Percentiles rank a stretch among this genome's conserved stretches.
Conservation (phyloP, 345 rosid species). For the Noccaea bulbosa region DNA sequence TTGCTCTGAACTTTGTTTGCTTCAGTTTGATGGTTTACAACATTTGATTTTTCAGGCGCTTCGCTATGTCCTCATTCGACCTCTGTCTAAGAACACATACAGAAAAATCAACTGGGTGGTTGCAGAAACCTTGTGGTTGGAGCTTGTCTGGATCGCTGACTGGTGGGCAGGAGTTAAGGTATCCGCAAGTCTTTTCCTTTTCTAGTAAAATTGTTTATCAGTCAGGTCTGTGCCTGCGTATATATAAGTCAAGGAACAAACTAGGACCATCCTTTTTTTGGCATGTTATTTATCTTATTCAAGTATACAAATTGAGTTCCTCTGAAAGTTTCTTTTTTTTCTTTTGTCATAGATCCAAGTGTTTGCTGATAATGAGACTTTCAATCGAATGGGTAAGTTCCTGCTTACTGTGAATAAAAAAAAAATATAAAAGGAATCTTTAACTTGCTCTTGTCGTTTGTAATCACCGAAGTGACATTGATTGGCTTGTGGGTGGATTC, state of each 20-base stretch:
- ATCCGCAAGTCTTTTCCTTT: background rate
- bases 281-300: background rate
- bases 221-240: background rate
- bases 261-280: background rate
- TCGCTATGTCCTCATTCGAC: conserved; percentile 71
- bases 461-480: conserved; percentile 93
- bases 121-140: conserved; percentile 89
- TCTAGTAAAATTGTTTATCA: background rate
- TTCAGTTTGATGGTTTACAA: conserved; percentile 25
- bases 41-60: conserved; percentile 66
- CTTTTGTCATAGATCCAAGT: conserved; percentile 66
- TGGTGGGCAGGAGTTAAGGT: conserved; percentile 99
- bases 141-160: conserved; percentile 90
- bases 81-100: conserved; percentile 73
- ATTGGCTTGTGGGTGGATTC: conserved; percentile 97
- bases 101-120: conserved; percentile 71
- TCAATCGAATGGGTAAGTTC: conserved; percentile 72
- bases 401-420: background rate
- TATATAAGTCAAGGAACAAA: background rate
- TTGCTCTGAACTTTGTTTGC: conserved; percentile 12
- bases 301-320: conserved; percentile 3
- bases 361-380: conserved; percentile 71
- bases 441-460: conserved; percentile 63
- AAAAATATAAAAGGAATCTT: background rate
- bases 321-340: conserved; percentile 21